These are phyloP conservation scores for Tricholoma flavovirens DNA, from an alignment of 768 basidiomycete genomes.

Conservation along the genomic window DNA sequence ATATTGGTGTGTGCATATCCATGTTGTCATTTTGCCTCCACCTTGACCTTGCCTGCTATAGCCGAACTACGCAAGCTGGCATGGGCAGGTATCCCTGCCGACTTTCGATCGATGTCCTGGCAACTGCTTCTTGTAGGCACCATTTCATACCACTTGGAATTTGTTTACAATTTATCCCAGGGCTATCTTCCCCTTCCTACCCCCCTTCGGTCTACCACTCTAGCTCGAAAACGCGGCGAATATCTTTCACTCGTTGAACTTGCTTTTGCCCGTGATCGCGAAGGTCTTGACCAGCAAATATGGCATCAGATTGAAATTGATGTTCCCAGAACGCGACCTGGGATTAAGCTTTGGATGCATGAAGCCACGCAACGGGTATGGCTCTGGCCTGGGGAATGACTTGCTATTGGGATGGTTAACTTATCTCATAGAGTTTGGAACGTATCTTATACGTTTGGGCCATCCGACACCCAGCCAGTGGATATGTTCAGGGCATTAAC, in stretches of 20 bases:
- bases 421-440: conserved; percentile 69
- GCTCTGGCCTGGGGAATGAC: conserved; percentile 2
- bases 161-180: conserved; percentile 32
- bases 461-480: conserved; percentile 95
- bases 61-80: conserved; percentile 86
- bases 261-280: conserved; percentile 81
- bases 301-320: conserved; percentile 99
- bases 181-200: conserved; percentile 89
- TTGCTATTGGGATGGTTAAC: conserved; percentile 9
- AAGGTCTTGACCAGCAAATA: conserved; percentile 89
- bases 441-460: conserved; percentile 98
- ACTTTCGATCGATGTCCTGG: conserved; percentile 90
- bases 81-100: conserved; percentile 89
- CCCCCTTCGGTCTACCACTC: conserved; percentile 64
- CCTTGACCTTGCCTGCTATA: conserved; percentile 21
- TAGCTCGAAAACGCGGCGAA: conserved; percentile 88
- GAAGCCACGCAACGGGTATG: conserved; percentile 82
- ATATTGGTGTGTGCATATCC: conserved; percentile 55
- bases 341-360: conserved; percentile 88
- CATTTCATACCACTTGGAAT: conserved; percentile 2
- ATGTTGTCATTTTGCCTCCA: not conserved
- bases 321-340: conserved; percentile 91
- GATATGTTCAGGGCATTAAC: conserved; percentile 99
- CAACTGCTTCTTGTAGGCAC: conserved; percentile 80
- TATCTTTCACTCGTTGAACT: conserved; percentile 86